Evolutionary conservation across 768 basidiomycete genomes (phyloP), one percentile per base, ranked within the genome.

Genomic region (Naganishia antarctica): DNA sequence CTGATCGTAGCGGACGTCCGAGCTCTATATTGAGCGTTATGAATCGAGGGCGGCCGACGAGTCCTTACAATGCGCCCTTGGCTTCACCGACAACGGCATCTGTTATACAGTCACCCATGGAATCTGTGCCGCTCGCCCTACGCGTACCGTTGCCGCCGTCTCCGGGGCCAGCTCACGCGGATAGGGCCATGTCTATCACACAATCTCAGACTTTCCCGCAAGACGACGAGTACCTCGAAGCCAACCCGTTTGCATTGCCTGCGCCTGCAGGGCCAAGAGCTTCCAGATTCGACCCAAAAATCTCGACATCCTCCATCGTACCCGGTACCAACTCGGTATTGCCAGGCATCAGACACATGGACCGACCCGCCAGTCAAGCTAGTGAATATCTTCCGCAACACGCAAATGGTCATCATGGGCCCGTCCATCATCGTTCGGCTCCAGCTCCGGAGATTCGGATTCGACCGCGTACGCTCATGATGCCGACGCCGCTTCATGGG

Each of bases 391-490:
- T 45, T 5, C n/a, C 21, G 71, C 80, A 31, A 37, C 34, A 37
- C 34, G 34, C 8, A 37, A 15, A 37, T 37, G 34, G 15, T 7
- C 8, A 7, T 7, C 34, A 15, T 15, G 8, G 34, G 34, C 15
- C 34, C 34, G 15, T 13, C 43, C 29, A 21, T 13, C 23, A 31
- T 29, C 8, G 25, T 28, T 18, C 61, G 9, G 21, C 47, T n/a
- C 23, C 62, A 53, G 15, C 34, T 37, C 34, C 34, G 15, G 8
- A n/a, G 26, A 23, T 91, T 32, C 80, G 94, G 46, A 81, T 94
- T 69, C 83, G 91, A 23, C 92, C 92, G 0, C 91, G 91, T 75
- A 82, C 91, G n/a, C 85, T 96, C 47, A 85, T 96, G 66, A 94
- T 96, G 92, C 92, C 92, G 11, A 88, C 87, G 66, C 89, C 90